Evolutionary conservation across 164 flowering plant species (phyloP).

Genomic region (Nymphaea thermarum): DNA sequence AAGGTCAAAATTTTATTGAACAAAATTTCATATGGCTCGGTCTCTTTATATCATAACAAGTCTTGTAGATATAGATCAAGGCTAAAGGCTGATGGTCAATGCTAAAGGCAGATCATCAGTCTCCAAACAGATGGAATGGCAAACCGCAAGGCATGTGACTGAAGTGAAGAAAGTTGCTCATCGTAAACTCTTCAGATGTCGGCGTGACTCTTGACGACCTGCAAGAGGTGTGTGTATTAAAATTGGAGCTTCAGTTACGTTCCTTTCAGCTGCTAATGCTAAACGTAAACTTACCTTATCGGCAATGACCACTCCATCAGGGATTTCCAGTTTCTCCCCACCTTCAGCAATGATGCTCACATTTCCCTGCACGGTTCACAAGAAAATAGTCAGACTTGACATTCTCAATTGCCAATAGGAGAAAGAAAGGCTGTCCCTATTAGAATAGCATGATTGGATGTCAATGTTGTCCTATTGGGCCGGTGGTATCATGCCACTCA

Average conservation of each 20-base stretch:
- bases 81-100: background rate
- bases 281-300: conserved; percentile 26
- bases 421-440: too few relatives aligned
- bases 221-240: background rate
- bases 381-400: background rate
- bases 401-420: background rate
- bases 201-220: background rate
- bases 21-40: background rate
- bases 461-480: too few relatives aligned
- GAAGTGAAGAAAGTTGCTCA: too few relatives aligned
- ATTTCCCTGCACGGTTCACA: conserved; percentile 23
- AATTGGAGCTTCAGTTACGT: too few relatives aligned
- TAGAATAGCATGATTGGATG: too few relatives aligned
- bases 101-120: background rate
- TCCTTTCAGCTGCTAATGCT: background rate
- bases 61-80: background rate
- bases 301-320: conserved; percentile 36
- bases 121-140: background rate
- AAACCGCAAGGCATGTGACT: background rate
- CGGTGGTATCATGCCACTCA: too few relatives aligned
- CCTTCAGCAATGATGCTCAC: conserved; percentile 29
- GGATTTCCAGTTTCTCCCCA: conserved; percentile 40
- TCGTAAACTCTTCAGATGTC: background rate
- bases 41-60: background rate
- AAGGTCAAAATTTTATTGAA: background rate